Conservation (phyloP, 2,329 filamentous ascomycete genomes). For the Xylariaceae sp. region DNA sequence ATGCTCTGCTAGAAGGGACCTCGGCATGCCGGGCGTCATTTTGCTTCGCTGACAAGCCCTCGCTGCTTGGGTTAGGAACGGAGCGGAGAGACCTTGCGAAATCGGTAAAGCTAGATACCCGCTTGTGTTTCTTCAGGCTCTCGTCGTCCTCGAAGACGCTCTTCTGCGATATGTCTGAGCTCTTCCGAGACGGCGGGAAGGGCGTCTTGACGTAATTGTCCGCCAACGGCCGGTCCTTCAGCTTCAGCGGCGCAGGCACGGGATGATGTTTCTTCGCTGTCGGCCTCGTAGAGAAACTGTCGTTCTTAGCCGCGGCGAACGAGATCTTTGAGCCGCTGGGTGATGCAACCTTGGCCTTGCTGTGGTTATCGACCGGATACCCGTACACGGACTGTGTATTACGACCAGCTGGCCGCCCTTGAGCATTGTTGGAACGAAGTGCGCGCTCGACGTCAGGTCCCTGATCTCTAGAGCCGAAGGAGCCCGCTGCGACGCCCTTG, state of each 20-base stretch:
- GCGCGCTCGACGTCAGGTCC: conserved; percentile 14
- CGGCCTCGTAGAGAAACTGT: conserved; percentile 23
- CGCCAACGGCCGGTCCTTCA: conserved; percentile 24
- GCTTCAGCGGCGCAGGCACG: conserved; percentile 28
- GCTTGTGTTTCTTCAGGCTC: background rate
- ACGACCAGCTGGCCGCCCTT: background rate
- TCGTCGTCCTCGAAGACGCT: background rate
- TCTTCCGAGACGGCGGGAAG: conserved; percentile 15
- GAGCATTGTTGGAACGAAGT: background rate
- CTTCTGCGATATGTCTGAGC: conserved; percentile 4
- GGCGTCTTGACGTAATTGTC: conserved; percentile 31
- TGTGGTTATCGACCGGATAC: background rate
- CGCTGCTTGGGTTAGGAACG: background rate
- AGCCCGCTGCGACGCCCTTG: conserved; percentile 12
- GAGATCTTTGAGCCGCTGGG: conserved; percentile 10
- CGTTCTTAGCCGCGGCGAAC: conserved; percentile 18
- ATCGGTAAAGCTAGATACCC: background rate
- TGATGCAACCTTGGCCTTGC: background rate
- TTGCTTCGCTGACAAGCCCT: conserved; percentile 3
- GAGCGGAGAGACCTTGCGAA: background rate
- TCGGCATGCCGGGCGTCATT: conserved; percentile 5
- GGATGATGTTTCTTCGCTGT: conserved; percentile 7
- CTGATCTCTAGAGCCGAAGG: conserved; percentile 21
- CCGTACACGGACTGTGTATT: background rate
- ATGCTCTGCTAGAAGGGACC: conserved; percentile 1